Base-by-base conservation (phyloP, 1,284 basidiomycete genomes). In the Cutaneotrichosporon cutaneum region DNA sequence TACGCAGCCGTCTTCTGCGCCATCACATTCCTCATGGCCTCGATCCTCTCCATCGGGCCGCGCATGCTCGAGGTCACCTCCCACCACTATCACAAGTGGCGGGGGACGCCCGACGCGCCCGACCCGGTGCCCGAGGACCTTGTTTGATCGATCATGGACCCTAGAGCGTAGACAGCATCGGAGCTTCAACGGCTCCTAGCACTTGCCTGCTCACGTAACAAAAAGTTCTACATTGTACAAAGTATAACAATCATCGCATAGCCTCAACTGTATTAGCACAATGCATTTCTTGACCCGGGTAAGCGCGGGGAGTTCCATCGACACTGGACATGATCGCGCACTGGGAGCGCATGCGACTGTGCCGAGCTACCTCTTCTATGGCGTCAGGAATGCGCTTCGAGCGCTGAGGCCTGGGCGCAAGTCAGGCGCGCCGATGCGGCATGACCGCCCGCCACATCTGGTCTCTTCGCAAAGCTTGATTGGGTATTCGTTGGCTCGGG, bases 1-100 rank as follows among this genome's bases (percentile, higher is more conserved):
- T 66, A 71, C 52, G 72, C 73, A 0, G 74, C 64, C 3, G 60
- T 76, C 33, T 77, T 77, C 61, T 68, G 70, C 47, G 75, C 69
- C 3, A 48, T 63, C 35, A 70, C 70, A 3, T 69, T 72, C 54
- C 58, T 72, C 54, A 33, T 70, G 2, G 69, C 71, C 7, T 66
- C 69, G 13, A 14, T 68, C 11, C 58, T 75, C n/a, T 63, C 66
- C 21, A 58, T 72, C n/a, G 64, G 62, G 6, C 73, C 73, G 18
- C 36, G 59, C 24, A 54, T 63, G 54, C n/a, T 60, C 14, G 52
- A 62, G 33, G 56, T 65, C 33, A n/a, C 51, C 10, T 22, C 33
- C 10, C 52, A 54, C 21, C 52, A 36, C 14, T 54, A 36, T 22
- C 52, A 54, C 52, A 36, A 35, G 33, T 39, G 33, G 52, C 33